Base-by-base conservation (phyloP, 768 basidiomycete genomes). In the Pisolithus sp. region DNA sequence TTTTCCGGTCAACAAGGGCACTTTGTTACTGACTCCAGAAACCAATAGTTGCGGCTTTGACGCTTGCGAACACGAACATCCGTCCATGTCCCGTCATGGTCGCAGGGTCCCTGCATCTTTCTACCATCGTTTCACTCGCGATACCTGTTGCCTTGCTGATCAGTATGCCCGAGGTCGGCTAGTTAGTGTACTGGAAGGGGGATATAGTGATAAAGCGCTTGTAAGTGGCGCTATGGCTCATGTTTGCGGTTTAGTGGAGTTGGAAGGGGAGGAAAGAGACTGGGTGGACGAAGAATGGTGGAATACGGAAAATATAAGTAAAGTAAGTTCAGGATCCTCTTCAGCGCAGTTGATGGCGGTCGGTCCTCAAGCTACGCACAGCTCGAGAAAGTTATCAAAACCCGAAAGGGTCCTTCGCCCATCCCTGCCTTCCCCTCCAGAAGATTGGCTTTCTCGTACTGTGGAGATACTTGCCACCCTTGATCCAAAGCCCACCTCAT, bases 151-250 rank as follows among this genome's bases (percentile, higher is more conserved):
- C 0, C 78, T 99, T 51, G 84, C 86, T 7, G 77, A 86, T 24
- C 57, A 65, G 42, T 83, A 83, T 55, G 82, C 89, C 0, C 60
- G 66, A 1, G 91, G 93, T 0, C 77, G 82, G 39, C 59, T 95
- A 5, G 75, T 98, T 37, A 93, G 90, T 58, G 89, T 97, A 0
- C 80, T 99, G 1, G 95, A 99, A 70, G 95, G 95, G 1, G 95
- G 94, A 1, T 97, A 97, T 62, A 90, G 89, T 59, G 93, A 97
- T 65, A 78, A 86, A 6, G 93, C 95, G 0, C 73, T 98, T 50
- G 82, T 74, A 6, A 92, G 88, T 55, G 95, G 88, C 0, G 77
- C 85, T 0, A 81, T 93, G 79, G 88, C 92, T 0, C 88, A 93
- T 63, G 66, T 95, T 2, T 71, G 72, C 7, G 94, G 93, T 4